Evolutionary conservation across 257 asterid species (phyloP), one percentile per base, ranked within the genome.

Genomic region (Salvia hispanica): DNA sequence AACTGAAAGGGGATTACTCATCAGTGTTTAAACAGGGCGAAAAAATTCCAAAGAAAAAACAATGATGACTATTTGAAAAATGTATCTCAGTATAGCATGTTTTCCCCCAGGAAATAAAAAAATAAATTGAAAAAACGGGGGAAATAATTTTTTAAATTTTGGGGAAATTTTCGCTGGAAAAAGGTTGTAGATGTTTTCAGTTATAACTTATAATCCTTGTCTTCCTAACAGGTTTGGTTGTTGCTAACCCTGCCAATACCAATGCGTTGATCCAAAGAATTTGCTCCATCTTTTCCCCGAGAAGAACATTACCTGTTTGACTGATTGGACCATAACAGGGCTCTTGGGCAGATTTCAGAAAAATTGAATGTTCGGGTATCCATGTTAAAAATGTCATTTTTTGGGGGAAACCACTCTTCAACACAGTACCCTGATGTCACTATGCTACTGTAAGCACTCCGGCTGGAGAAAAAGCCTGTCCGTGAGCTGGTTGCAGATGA

Each of bases 301-400:
- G 76, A 82, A 85, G 75, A 91, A 91, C 75, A 84, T 91, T 63
- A 78, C 90, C 44, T 91, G 98, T 77, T 81, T 91, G 82, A 91
- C 98, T 44, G 98, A 70, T 82, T 91, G 87, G 98, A 91, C 91
- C 98, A 91, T 73, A 91, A 91, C 84, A 89, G 98, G 86, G 98
- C 98, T 57, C 96, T 91, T 31, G 98, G 98, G 33, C 98, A 91
- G 85, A 64, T 91, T 47, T 88, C 98, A 2, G 98, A 91, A 80
- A 89, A 86, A 65, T 77, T 91, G 81, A 74, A 75, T 43, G 88
- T 89, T 55, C 96, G 86, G 73, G 98, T 91, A 42, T 81, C 93
- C 0, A 91, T 72, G 98, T 91, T 52, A 91, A 87, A 63, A 91
- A 91, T 74, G 96, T 80, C n/a, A 87, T 87, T 66, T 89, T 91